Evolutionary conservation across 805 yeast species (phyloP).

Genomic region (Metschnikowia rubicola): DNA sequence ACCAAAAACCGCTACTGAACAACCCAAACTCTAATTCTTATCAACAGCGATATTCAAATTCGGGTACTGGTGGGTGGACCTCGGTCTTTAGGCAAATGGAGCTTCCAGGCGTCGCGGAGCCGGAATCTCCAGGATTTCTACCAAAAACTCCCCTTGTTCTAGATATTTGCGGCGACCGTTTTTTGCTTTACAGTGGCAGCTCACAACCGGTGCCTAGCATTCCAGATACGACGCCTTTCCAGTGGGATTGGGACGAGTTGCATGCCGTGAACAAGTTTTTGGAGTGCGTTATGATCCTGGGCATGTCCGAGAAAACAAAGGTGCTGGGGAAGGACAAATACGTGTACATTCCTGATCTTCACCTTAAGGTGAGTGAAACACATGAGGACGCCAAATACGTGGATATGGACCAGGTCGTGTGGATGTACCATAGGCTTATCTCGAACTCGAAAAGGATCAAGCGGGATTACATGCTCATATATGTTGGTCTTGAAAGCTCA

Average conservation of each 20-base stretch:
- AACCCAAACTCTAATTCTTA: too few relatives aligned
- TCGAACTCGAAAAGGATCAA: not conserved
- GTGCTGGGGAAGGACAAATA: slow-evolving; percentile 8
- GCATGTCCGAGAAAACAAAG: not conserved
- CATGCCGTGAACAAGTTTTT: slow-evolving; percentile 22
- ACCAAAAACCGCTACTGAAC: too few relatives aligned
- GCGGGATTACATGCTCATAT: slow-evolving; percentile 20
- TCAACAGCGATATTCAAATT: too few relatives aligned
- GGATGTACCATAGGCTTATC: slow-evolving; percentile 4
- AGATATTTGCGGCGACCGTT: too few relatives aligned
- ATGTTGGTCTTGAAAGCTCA: slow-evolving; percentile 21
- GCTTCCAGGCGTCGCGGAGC: too few relatives aligned
- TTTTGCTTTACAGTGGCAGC: too few relatives aligned
- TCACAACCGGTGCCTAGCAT: too few relatives aligned
- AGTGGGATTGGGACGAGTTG: not conserved
- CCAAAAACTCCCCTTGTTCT: too few relatives aligned
- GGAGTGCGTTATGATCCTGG: slow-evolving; percentile 21
- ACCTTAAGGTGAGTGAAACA: slow-evolving; percentile 31
- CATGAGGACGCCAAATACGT: slow-evolving; percentile 25
- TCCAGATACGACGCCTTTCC: too few relatives aligned
- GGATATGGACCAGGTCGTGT: slow-evolving; percentile 25
- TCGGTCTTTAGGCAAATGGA: too few relatives aligned
- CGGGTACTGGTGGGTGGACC: too few relatives aligned
- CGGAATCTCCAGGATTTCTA: too few relatives aligned
- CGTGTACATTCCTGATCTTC: slow-evolving; percentile 28